Conservation (phyloP, 2,329 filamentous ascomycete genomes). For the Xylariaceae sp. region DNA sequence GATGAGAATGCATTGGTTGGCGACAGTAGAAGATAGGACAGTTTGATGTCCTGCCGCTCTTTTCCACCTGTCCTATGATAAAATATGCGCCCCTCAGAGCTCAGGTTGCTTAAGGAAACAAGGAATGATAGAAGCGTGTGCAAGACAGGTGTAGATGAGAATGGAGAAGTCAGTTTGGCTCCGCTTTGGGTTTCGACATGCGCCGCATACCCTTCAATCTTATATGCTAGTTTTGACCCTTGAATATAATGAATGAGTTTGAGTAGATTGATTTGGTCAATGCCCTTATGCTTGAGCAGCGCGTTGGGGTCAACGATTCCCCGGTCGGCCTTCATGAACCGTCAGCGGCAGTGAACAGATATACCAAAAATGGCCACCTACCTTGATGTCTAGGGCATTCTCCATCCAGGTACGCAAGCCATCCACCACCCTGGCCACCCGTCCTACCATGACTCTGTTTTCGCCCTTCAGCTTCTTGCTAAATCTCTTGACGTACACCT, state of each 20-base stretch:
- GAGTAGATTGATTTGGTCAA: constrained; percentile 94
- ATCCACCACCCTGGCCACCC: constrained; percentile 83
- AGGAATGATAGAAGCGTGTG: constrained; percentile 70
- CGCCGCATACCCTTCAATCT: constrained; percentile 87
- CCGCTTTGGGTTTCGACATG: constrained; percentile 59
- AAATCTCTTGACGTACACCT: constrained; percentile 84
- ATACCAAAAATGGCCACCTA: constrained; percentile 36
- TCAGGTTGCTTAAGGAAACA: constrained; percentile 83
- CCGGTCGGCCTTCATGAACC: constrained; percentile 54
- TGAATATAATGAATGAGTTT: constrained; percentile 88
- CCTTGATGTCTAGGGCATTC: constrained; percentile 56
- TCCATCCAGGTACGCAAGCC: constrained; percentile 76
- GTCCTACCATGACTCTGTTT: constrained; percentile 89
- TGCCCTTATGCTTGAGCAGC: constrained; percentile 81
- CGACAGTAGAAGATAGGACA: constrained; percentile 89
- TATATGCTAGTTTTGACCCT: constrained; percentile 90
- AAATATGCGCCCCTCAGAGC: constrained; percentile 71
- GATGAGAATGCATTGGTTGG: constrained; percentile 91
- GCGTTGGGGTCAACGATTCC: constrained; percentile 74
- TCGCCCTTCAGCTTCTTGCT: constrained; percentile 87
- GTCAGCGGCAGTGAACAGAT: constrained; percentile 27
- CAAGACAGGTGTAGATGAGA: constrained; percentile 59
- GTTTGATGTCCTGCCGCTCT: constrained; percentile 56
- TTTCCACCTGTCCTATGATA: constrained; percentile 56
- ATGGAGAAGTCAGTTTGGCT: constrained; percentile 32